Percentiles rank a stretch among this genome's conserved stretches.
phyloP scores from a whole-genome alignment of 2,329 filamentous ascomycete genomes.

The Fusarium heterosporum region DNA sequence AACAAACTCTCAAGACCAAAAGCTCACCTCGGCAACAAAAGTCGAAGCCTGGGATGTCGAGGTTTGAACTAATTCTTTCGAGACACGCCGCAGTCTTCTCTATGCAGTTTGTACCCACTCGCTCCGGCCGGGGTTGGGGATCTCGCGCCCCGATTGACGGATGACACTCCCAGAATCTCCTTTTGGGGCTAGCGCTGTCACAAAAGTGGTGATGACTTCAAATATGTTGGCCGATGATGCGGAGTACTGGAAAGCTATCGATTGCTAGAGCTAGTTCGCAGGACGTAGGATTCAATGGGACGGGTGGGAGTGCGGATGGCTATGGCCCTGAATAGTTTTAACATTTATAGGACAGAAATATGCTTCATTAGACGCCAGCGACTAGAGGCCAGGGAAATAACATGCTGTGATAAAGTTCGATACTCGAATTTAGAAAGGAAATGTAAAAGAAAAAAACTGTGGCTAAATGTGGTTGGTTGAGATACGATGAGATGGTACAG shows the following conservation, averaged over 20 bases:
- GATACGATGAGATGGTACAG: not conserved
- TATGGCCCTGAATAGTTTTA: not conserved
- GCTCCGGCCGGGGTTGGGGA: slow-evolving; percentile 19
- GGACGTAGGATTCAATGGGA: not conserved
- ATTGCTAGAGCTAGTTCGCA: not conserved
- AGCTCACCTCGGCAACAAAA: not conserved
- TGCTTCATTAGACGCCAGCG: not conserved
- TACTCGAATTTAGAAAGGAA: not conserved
- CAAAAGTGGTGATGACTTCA: slow-evolving; percentile 11
- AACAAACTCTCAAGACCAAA: not conserved
- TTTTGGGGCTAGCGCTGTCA: slow-evolving; percentile 29
- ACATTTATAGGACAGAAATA: not conserved
- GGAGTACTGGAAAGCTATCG: slow-evolving; percentile 14
- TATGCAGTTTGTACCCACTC: slow-evolving; percentile 29
- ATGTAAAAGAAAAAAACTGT: not conserved
- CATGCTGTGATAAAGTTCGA: too few species aligned
- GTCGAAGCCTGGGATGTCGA: not conserved
- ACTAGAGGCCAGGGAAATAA: not conserved
- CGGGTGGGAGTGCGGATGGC: too few species aligned
- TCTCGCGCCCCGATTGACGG: slow-evolving; percentile 27
- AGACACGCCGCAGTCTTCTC: slow-evolving; percentile 2
- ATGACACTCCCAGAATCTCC: slow-evolving; percentile 17
- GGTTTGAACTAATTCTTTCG: slow-evolving; percentile 10
- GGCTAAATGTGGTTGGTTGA: not conserved
- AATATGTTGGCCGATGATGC: slow-evolving; percentile 32